Evolutionary conservation across 2,329 filamentous ascomycete genomes (phyloP).

Genomic region (Clonostachys chloroleuca): DNA sequence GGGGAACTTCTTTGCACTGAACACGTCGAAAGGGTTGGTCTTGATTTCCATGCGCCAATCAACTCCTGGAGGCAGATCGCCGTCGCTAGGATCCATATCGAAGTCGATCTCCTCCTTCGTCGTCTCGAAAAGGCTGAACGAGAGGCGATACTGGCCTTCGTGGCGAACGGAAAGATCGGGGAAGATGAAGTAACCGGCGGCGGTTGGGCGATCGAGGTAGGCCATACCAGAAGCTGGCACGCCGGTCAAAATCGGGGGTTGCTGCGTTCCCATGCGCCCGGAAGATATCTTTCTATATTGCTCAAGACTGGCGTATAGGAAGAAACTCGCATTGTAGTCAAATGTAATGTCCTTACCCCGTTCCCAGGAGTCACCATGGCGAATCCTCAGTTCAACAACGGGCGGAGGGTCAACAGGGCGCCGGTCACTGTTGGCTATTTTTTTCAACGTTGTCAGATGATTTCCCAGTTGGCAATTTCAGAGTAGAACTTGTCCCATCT

Average conservation of each 20-base stretch:
- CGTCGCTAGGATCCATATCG: constrained; percentile 46
- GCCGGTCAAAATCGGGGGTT: constrained; percentile 83
- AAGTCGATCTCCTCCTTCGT: constrained; percentile 81
- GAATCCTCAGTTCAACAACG: constrained; percentile 86
- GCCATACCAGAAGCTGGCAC: constrained; percentile 95
- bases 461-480: no score
- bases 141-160: constrained; percentile 87
- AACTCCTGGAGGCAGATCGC: constrained; percentile 51
- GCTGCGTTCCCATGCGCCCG: constrained; percentile 64
- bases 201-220: constrained; percentile 80
- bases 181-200: constrained; percentile 92
- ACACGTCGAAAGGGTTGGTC: constrained; percentile 82
- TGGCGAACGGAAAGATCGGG: constrained; percentile 94
- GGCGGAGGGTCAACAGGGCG: constrained; percentile 92
- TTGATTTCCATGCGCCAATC: constrained; percentile 88
- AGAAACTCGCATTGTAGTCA: constrained; percentile 94
- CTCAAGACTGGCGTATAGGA: constrained; percentile 90
- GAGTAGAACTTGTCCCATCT: constrained; percentile 18
- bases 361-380: constrained; percentile 60
- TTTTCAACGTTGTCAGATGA: neutral
- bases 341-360: constrained; percentile 74
- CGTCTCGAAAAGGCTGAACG: constrained; percentile 91
- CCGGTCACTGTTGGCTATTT: constrained; percentile 56
- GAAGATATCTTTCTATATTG: constrained; percentile 79
- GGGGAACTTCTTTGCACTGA: constrained; percentile 97